A percentile compares a stretch with the other conserved stretches of the same genome.
Conservation (phyloP, 2,329 filamentous ascomycete genomes). For the Hypocreales sp. region DNA sequence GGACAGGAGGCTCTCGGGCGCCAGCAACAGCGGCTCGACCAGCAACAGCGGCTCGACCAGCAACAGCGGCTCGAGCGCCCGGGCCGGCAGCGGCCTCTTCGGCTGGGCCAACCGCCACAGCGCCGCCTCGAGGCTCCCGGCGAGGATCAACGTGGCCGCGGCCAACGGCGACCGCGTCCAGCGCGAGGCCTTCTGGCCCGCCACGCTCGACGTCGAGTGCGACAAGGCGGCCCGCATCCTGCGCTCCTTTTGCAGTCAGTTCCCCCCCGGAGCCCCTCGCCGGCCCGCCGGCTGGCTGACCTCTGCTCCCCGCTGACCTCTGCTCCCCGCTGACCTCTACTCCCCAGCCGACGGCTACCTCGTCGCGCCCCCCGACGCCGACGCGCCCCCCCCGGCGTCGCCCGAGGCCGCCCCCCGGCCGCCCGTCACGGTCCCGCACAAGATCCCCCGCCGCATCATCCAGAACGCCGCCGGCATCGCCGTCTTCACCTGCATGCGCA, state of each 20-base stretch:
- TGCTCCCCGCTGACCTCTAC: too few relatives aligned
- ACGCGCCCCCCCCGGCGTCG: constrained; percentile 8
- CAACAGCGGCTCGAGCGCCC: constrained; percentile 11
- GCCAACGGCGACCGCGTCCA: constrained; percentile 18
- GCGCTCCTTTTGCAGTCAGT: constrained; percentile 71
- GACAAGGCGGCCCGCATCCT: constrained; percentile 85
- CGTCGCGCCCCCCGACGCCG: constrained; percentile 22
- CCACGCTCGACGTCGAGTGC: constrained; percentile 72
- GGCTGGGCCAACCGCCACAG: constrained; percentile 35
- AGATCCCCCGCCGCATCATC: constrained; percentile 76
- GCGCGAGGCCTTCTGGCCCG: constrained; percentile 68
- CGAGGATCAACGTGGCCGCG: constrained; percentile 18
- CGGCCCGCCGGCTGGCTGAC: too few relatives aligned
- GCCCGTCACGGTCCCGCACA: constrained; percentile 47
- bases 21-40: constrained; percentile 10
- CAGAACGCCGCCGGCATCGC: constrained; percentile 80
- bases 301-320: too few relatives aligned
- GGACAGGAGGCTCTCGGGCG: constrained; percentile 25
- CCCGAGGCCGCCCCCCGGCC: constrained; percentile 26
- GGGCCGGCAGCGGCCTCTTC: constrained; percentile 21
- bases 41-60: constrained; percentile 14
- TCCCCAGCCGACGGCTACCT: constrained; percentile 40
- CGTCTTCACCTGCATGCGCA: constrained; percentile 92
- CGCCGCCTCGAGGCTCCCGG: constrained; percentile 8
- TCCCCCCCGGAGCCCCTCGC: too few relatives aligned